Percentiles rank a stretch among this genome's conserved stretches.
These are phyloP conservation scores for Amanita inopinata DNA, from an alignment of 768 basidiomycete species.

Conservation along the genomic window DNA sequence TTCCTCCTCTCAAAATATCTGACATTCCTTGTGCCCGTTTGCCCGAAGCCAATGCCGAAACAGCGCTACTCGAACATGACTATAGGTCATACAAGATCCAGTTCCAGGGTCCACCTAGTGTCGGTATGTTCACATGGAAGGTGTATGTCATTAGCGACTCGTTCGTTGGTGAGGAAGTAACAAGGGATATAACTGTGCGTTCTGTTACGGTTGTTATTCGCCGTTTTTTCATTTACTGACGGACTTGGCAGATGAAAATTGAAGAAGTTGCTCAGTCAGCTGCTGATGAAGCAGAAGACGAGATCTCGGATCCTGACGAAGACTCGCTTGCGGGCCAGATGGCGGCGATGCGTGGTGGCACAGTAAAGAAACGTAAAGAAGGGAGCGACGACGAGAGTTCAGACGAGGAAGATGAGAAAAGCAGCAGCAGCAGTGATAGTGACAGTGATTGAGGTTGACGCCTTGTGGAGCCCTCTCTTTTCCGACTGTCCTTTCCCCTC, in stretches of 20 bases:
- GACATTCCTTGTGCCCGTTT: slow-evolving; percentile 63
- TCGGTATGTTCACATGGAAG: slow-evolving; percentile 85
- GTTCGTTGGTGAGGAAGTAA: slow-evolving; percentile 72
- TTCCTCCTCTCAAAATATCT: slow-evolving; percentile 74
- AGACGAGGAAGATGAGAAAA: slow-evolving; percentile 41
- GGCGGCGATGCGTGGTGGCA: slow-evolving; percentile 87
- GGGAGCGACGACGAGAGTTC: slow-evolving; percentile 43
- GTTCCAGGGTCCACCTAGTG: slow-evolving; percentile 86
- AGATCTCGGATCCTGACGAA: slow-evolving; percentile 97
- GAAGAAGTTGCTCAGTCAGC: slow-evolving; percentile 58
- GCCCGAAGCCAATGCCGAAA: slow-evolving; percentile 15
- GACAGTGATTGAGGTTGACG: slow-evolving; percentile 22
- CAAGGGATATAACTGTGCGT: slow-evolving; percentile 63
- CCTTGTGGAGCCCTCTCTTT: too few species aligned
- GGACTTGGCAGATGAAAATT: slow-evolving; percentile 59
- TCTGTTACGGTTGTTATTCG: neutral
- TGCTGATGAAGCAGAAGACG: slow-evolving; percentile 66
- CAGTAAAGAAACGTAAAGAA: slow-evolving; percentile 56
- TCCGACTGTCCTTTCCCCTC: too few species aligned
- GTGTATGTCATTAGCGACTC: slow-evolving; percentile 82
- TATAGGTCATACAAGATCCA: slow-evolving; percentile 84
- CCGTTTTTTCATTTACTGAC: slow-evolving; percentile 10
- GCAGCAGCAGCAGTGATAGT: slow-evolving; percentile 39
- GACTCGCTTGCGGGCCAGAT: slow-evolving; percentile 96
- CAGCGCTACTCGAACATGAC: slow-evolving; percentile 31